Percentiles rank a stretch among this genome's conserved stretches.
phyloP scores from a whole-genome alignment of 352 stramenopile species.

The Albugo candida region DNA sequence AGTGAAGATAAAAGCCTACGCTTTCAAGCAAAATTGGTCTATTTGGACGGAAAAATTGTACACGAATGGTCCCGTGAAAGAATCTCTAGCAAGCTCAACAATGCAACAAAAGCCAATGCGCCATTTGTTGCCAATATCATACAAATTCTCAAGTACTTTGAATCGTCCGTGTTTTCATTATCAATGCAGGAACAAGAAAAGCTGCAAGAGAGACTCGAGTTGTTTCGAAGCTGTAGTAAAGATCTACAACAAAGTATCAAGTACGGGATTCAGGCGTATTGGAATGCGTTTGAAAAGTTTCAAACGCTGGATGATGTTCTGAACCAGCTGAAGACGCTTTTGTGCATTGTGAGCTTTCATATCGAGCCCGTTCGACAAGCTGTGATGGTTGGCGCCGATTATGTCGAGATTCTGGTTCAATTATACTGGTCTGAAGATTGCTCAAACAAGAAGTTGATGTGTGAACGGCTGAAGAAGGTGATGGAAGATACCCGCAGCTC shows the following conservation, averaged over 20 bases:
- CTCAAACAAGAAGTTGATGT: not conserved
- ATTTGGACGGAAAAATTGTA: conserved; percentile 41
- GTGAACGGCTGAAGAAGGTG: conserved; percentile 18
- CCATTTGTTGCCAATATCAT: too few relatives aligned
- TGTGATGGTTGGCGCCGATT: conserved; percentile 33
- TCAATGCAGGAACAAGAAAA: conserved; percentile 34
- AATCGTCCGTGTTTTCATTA: conserved; percentile 41
- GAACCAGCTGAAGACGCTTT: conserved; percentile 54
- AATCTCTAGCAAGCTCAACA: conserved; percentile 15
- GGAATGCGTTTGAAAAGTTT: conserved; percentile 54
- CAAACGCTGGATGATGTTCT: conserved; percentile 40
- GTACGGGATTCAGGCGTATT: conserved; percentile 31
- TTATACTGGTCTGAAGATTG: conserved; percentile 1
- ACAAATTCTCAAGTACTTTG: conserved; percentile 8
- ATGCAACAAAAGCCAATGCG: too few relatives aligned
- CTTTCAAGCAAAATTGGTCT: conserved; percentile 44
- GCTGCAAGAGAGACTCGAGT: conserved; percentile 26
- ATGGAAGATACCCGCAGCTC: conserved; percentile 44
- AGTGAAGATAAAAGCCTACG: conserved; percentile 45
- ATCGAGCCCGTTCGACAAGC: conserved; percentile 36
- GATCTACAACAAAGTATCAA: conserved; percentile 26
- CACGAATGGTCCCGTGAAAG: conserved; percentile 30
- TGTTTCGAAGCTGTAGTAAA: conserved; percentile 24
- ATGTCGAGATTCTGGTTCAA: conserved; percentile 31
- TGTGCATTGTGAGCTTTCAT: conserved; percentile 46